Percentiles rank a stretch among this genome's conserved stretches.
These are phyloP conservation scores for Penicillium longicatenatum DNA, from an alignment of 495 filamentous ascomycete genomes.

Conservation along the genomic window DNA sequence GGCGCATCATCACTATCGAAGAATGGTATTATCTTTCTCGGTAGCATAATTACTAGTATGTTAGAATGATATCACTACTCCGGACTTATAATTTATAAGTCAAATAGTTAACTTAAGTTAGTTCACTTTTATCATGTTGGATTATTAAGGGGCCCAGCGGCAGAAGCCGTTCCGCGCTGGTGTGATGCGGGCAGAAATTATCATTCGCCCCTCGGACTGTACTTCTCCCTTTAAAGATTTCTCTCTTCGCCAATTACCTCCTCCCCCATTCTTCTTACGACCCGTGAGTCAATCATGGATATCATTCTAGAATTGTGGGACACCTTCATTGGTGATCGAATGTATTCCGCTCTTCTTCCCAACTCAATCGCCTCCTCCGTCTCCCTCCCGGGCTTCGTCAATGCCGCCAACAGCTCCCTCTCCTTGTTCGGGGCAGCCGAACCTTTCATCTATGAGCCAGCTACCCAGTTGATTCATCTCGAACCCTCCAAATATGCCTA, in stretches of 20 bases:
- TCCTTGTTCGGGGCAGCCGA: conserved; percentile 45
- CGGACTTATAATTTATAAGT: too few species aligned
- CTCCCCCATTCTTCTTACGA: conserved; percentile 13
- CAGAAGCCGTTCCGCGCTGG: conserved; percentile 43
- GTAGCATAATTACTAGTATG: too few species aligned
- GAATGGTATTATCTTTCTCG: background rate
- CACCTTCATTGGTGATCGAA: conserved; percentile 77
- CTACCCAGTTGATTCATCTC: conserved; percentile 70
- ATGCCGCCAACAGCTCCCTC: conserved; percentile 41
- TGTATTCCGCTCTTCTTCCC: conserved; percentile 77
- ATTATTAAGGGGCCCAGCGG: conserved; percentile 21
- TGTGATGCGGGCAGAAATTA: conserved; percentile 36
- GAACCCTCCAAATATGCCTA: conserved; percentile 78
- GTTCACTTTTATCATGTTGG: too few species aligned
- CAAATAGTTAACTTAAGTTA: too few species aligned
- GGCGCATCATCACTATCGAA: background rate
- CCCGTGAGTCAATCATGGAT: conserved; percentile 64
- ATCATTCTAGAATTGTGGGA: conserved; percentile 85
- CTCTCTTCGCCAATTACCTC: conserved; percentile 9
- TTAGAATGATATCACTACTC: background rate
- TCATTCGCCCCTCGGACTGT: conserved; percentile 22
- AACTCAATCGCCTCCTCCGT: conserved; percentile 51
- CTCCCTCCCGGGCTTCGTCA: conserved; percentile 43
- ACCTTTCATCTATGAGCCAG: conserved; percentile 66
- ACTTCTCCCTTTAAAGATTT: conserved; percentile 6